A percentile compares a stretch with the other conserved stretches of the same genome.
Evolutionary conservation across 257 asterid species (phyloP).

Genomic region (Ocimum tenuiflorum): DNA sequence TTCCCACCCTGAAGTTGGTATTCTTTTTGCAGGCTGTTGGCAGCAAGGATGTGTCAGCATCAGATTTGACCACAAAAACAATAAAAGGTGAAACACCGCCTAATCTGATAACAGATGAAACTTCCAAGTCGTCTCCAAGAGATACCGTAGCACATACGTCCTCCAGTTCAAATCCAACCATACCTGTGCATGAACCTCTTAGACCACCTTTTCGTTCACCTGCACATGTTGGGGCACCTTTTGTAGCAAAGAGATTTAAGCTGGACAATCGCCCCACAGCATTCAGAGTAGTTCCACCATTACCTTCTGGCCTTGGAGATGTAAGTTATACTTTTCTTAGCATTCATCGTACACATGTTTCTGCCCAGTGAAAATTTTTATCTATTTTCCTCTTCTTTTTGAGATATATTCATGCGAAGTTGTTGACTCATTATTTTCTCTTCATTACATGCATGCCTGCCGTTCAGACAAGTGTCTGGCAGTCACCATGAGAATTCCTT

Average conservation of each 20-base stretch:
- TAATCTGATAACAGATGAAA: constrained; percentile 40
- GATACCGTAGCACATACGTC: constrained; percentile 22
- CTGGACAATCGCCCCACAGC: constrained; percentile 92
- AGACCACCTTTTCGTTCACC: constrained; percentile 43
- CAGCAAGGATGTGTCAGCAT: constrained; percentile 42
- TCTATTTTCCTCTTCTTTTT: background rate
- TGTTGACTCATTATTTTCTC: background rate
- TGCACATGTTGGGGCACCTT: constrained; percentile 34
- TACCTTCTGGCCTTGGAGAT: constrained; percentile 70
- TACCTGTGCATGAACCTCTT: constrained; percentile 32
- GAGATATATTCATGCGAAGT: background rate
- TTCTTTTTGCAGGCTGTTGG: constrained; percentile 57
- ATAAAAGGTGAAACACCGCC: constrained; percentile 37
- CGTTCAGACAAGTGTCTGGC: too few relatives aligned
- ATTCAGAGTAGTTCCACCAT: constrained; percentile 67
- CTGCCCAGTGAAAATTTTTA: background rate
- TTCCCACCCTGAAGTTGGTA: background rate
- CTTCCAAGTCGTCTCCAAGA: constrained; percentile 38
- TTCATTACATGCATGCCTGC: background rate
- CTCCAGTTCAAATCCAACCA: constrained; percentile 30
- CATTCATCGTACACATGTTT: background rate
- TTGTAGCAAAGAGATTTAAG: constrained; percentile 61
- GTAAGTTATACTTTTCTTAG: constrained; percentile 34
- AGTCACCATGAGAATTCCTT: background rate
- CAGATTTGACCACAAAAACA: constrained; percentile 39